phyloP scores from a whole-genome alignment of 2,329 filamentous ascomycete genomes.

The Moelleriella libera region DNA sequence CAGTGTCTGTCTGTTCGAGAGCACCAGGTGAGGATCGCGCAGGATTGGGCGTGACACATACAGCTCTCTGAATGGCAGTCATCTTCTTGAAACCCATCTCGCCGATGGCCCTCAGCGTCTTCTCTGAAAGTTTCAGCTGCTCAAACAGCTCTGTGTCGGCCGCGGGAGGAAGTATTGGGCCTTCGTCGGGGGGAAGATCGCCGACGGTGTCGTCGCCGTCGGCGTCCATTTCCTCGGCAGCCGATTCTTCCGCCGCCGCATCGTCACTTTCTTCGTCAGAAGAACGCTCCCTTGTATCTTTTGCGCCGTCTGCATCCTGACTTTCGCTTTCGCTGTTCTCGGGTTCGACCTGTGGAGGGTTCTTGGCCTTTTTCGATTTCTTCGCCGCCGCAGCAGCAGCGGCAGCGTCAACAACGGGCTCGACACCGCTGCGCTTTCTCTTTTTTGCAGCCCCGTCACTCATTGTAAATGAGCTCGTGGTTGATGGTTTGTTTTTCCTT shows the following conservation, averaged over 20 bases:
- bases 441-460: conserved; percentile 26
- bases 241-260: conserved; percentile 1
- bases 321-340: conserved; percentile 14
- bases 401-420: conserved; percentile 11
- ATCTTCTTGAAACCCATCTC: conserved; percentile 92
- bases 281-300: too few relatives aligned
- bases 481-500: conserved; percentile 4
- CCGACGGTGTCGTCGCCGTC: conserved; percentile 9
- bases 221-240: conserved; percentile 9
- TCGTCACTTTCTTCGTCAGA: conserved; percentile 5
- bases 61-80: conserved; percentile 81
- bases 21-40: background rate
- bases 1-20: background rate
- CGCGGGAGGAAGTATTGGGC: conserved; percentile 38
- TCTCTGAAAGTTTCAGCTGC: conserved; percentile 74
- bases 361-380: conserved; percentile 29
- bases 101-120: conserved; percentile 74
- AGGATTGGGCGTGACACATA: conserved; percentile 7
- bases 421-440: conserved; percentile 24
- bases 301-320: conserved; percentile 12
- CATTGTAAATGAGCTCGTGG: conserved; percentile 11
- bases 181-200: conserved; percentile 21
- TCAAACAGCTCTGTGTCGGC: conserved; percentile 58
- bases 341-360: conserved; percentile 13
- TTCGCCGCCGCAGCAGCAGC: conserved; percentile 10